A percentile compares a stretch with the other conserved stretches of the same genome.
Evolutionary conservation across 1,284 basidiomycete species (phyloP).

Genomic region (Ceratobasidium papillatum): DNA sequence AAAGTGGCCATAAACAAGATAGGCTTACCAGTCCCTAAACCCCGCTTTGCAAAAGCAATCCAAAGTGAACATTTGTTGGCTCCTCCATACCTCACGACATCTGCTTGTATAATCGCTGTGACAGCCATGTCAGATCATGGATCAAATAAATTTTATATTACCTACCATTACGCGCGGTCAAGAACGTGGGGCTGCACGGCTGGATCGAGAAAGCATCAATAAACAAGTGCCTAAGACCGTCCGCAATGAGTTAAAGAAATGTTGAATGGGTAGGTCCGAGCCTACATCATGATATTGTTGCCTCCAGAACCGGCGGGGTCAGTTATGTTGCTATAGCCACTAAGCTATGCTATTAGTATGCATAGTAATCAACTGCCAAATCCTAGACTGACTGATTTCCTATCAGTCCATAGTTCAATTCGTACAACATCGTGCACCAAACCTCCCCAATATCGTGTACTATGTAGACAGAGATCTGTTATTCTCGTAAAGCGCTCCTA

Average conservation of each 20-base stretch:
- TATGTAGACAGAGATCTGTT: not conserved
- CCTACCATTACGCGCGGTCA: constrained; percentile 31
- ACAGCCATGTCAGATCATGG: not conserved
- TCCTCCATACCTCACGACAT: constrained; percentile 50
- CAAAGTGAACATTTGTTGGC: not conserved
- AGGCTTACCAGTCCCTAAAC: not conserved
- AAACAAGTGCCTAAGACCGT: constrained; percentile 29
- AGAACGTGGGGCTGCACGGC: constrained; percentile 37
- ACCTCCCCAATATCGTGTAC: constrained; percentile 40
- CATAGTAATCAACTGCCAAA: not conserved
- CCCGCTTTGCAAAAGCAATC: not conserved
- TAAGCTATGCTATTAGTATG: not conserved
- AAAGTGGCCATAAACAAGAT: not conserved
- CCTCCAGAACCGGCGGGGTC: constrained; percentile 13
- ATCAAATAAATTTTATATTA: not conserved
- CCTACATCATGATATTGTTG: constrained; percentile 33
- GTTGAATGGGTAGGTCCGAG: not conserved
- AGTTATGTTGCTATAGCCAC: constrained; percentile 20
- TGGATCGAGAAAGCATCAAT: constrained; percentile 31
- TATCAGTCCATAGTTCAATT: constrained; percentile 24
- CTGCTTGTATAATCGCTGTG: constrained; percentile 50
- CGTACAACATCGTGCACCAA: constrained; percentile 38
- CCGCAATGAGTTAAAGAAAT: not conserved
- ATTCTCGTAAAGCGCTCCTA: not conserved
- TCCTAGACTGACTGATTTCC: constrained; percentile 9